Evolutionary conservation across 2,329 filamentous ascomycete species (phyloP), one percentile per base, ranked within the genome.

Genomic region (Purpureocillium takamizusanense): DNA sequence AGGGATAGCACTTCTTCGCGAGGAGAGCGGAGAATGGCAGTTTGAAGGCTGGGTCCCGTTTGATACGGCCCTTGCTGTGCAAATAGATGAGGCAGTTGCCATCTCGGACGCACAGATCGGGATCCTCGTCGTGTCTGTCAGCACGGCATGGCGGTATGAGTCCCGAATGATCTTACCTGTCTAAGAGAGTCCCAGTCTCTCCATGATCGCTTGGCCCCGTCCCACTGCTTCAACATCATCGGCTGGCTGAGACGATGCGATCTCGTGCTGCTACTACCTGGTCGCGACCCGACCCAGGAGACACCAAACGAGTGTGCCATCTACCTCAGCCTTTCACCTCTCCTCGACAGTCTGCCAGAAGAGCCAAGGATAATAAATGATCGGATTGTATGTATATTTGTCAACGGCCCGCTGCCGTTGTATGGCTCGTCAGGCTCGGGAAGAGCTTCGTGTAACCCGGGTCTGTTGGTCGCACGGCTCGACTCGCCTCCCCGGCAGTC

Each of bases 51-150:
- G 84, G 78, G 0, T 79, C 79, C 47, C 76, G 66, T 41, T 68
- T 70, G 3, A 81, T 84, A 39, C 77, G 74, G 30, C 79, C 80
- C 45, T 70, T 68, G n/a, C 62, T 72, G 50, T 85, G 80, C 0
- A 89, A 65, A 56, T 88, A 71, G 2, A 89, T 69, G 13, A 78
- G 66, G 49, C 83, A 88, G 52, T 87, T 77, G 12, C 80, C 83
- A 45, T 78, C 61, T 10, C 70, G 65, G 43, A 71, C 69, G 80
- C 80, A 89, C 3, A 90, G 65, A 46, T 87, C 83, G 3, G 74
- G 66, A 48, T 89, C 84, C 83, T 88, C 7, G 36, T 29, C 14
- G 35, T 15, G 7, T 16, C 14, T 13, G 36, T 38, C 31, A 38
- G 36, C 13, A 25, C 10, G 21, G 10, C 21, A 10, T 5, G 10